Percentiles rank a stretch among this genome's conserved stretches.
phyloP scores from a whole-genome alignment of 495 filamentous ascomycete species.

The Apodospora peruviana region DNA sequence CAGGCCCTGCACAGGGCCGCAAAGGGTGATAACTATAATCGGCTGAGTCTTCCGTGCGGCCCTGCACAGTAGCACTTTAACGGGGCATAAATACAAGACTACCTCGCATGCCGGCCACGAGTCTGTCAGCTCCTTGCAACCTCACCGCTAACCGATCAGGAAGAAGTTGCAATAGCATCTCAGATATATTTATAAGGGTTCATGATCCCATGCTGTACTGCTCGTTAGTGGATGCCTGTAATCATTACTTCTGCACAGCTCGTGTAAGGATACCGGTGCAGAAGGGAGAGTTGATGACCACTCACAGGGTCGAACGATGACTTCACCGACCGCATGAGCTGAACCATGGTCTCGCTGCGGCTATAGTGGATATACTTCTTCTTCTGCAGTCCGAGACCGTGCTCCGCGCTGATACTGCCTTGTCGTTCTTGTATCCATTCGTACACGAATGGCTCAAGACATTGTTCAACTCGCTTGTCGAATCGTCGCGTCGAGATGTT shows the following conservation, averaged over 20 bases:
- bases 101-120: too few relatives aligned
- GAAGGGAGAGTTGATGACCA: conserved; percentile 11
- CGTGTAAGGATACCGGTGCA: too few relatives aligned
- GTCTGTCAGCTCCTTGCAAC: background rate
- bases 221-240: conserved; percentile 1
- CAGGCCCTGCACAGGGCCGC: too few relatives aligned
- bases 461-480: conserved; percentile 83
- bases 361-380: conserved; percentile 92
- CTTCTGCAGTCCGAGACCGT: conserved; percentile 91
- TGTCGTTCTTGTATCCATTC: conserved; percentile 86
- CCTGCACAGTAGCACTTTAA: too few relatives aligned
- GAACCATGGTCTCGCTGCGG: conserved; percentile 76
- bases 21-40: too few relatives aligned
- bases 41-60: too few relatives aligned
- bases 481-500: conserved; percentile 79
- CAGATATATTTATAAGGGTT: conserved; percentile 83
- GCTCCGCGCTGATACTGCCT: conserved; percentile 93
- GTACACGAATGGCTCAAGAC: conserved; percentile 90
- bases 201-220: conserved; percentile 69
- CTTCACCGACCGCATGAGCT: conserved; percentile 92
- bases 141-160: background rate
- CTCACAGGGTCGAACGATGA: conserved; percentile 84
- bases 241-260: too few relatives aligned
- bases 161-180: background rate
- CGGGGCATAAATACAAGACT: too few relatives aligned